Conservation (phyloP, 164 flowering plant genomes). For the Akebia trifoliata region DNA sequence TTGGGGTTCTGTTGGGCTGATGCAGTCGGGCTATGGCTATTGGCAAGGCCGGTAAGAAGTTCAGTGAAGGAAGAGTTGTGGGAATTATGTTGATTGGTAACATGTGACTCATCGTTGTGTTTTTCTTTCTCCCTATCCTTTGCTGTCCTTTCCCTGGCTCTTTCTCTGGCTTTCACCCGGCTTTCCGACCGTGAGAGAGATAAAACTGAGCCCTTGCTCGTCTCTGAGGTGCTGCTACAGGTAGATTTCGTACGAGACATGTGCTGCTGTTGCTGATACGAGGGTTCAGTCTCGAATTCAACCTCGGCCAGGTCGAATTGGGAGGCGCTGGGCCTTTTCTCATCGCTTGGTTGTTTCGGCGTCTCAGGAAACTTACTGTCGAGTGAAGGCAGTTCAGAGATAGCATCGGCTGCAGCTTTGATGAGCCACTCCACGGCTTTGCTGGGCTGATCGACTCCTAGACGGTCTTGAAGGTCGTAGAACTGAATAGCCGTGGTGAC, state of each 20-base stretch:
- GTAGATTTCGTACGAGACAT: conserved; percentile 51
- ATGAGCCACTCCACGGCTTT: conserved; percentile 98
- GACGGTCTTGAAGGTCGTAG: conserved; percentile 79
- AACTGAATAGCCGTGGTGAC: conserved; percentile 77
- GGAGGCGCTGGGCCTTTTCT: too few species aligned
- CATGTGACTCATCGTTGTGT: conserved; percentile 15
- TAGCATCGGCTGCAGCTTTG: conserved; percentile 72
- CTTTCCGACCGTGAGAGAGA: conserved; percentile 63
- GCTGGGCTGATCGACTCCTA: conserved; percentile 90
- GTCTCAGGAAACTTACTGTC: conserved; percentile 51
- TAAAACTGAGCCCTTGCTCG: conserved; percentile 76
- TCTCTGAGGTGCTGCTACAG: conserved; percentile 82
- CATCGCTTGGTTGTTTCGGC: conserved; percentile 41
- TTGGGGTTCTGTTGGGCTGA: too few species aligned
- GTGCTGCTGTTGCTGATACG: conserved; percentile 28
- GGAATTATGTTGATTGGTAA: conserved; percentile 23
- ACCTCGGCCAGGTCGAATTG: too few species aligned
- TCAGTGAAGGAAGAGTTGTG: conserved; percentile 68
- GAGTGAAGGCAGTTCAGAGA: conserved; percentile 78
- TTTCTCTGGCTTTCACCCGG: conserved; percentile 64
- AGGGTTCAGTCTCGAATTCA: conserved; percentile 29
- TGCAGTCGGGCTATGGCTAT: too few species aligned
- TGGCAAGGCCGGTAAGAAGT: conserved; percentile 45
- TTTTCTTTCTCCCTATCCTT: conserved; percentile 63
- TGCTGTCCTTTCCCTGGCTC: conserved; percentile 74